Percentiles rank a stretch among this genome's conserved stretches.
These are phyloP conservation scores for Suillus bovinus DNA, from an alignment of 768 basidiomycete genomes.

Conservation along the genomic window DNA sequence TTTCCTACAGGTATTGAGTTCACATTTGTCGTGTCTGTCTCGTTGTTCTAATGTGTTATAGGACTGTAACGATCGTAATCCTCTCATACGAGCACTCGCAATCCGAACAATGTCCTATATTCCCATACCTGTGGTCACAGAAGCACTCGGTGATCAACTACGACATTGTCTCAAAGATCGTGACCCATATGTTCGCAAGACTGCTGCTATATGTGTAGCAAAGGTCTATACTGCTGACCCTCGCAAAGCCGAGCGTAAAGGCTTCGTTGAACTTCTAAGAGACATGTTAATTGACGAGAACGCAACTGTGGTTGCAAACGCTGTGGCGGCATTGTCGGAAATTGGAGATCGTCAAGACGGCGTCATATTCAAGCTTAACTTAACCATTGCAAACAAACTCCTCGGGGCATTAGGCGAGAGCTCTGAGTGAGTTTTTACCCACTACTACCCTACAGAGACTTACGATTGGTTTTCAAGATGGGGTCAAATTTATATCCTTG, in stretches of 20 bases:
- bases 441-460: slow-evolving; percentile 9
- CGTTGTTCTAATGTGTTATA: slow-evolving; percentile 35
- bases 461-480: slow-evolving; percentile 56
- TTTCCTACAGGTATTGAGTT: slow-evolving; percentile 70
- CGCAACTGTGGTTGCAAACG: slow-evolving; percentile 96
- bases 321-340: slow-evolving; percentile 95
- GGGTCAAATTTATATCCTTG: slow-evolving; percentile 98
- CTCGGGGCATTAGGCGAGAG: slow-evolving; percentile 92
- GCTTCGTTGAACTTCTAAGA: slow-evolving; percentile 88
- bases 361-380: slow-evolving; percentile 88
- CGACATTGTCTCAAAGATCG: slow-evolving; percentile 90
- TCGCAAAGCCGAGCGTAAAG: slow-evolving; percentile 81
- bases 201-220: slow-evolving; percentile 95
- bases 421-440: slow-evolving; percentile 76
- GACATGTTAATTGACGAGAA: slow-evolving; percentile 93
- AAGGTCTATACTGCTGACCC: slow-evolving; percentile 92
- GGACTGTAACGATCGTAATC: slow-evolving; percentile 97
- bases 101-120: slow-evolving; percentile 99
- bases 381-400: slow-evolving; percentile 85
- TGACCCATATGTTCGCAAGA: slow-evolving; percentile 98
- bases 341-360: slow-evolving; percentile 95
- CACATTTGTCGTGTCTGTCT: neutral
- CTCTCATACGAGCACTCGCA: slow-evolving; percentile 93
- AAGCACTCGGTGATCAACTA: slow-evolving; percentile 84
- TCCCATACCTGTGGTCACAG: slow-evolving; percentile 85